A percentile compares a stretch with the other conserved stretches of the same genome.
Conservation (phyloP, 176 grass and related monocot species). For the Echinochloa phyllopogon region DNA sequence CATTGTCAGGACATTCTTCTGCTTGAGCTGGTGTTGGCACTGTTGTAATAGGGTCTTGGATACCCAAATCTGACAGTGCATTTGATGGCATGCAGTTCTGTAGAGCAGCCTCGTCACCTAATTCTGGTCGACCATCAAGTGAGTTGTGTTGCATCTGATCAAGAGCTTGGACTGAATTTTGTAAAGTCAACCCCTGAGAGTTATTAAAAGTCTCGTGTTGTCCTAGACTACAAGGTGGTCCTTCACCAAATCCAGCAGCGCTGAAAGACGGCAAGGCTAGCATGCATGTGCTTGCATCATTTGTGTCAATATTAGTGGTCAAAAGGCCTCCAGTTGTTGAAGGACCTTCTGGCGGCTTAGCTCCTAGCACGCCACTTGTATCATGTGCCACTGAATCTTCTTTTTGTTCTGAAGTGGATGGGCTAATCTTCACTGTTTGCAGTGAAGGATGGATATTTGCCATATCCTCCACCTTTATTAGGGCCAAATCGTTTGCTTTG, state of each 20-base stretch:
- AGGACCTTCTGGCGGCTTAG: conserved; percentile 46
- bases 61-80: conserved; percentile 41
- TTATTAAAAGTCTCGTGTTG: conserved; percentile 49
- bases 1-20: conserved; percentile 61
- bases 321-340: conserved; percentile 36
- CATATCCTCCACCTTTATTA: conserved; percentile 55
- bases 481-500: conserved; percentile 39
- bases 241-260: conserved; percentile 52
- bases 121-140: conserved; percentile 46
- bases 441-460: conserved; percentile 41
- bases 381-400: conserved; percentile 41
- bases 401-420: conserved; percentile 57
- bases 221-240: conserved; percentile 41
- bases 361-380: conserved; percentile 42
- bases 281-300: conserved; percentile 50
- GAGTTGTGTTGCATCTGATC: conserved; percentile 51
- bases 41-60: conserved; percentile 41
- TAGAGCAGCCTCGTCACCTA: conserved; percentile 37
- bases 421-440: conserved; percentile 29
- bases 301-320: conserved; percentile 32
- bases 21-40: conserved; percentile 53
- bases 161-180: conserved; percentile 43
- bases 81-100: conserved; percentile 52
- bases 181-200: conserved; percentile 42
- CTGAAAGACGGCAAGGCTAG: conserved; percentile 45